Evolutionary conservation across 208 protist species (phyloP).

Genomic region (Leishmania guyanensis): DNA sequence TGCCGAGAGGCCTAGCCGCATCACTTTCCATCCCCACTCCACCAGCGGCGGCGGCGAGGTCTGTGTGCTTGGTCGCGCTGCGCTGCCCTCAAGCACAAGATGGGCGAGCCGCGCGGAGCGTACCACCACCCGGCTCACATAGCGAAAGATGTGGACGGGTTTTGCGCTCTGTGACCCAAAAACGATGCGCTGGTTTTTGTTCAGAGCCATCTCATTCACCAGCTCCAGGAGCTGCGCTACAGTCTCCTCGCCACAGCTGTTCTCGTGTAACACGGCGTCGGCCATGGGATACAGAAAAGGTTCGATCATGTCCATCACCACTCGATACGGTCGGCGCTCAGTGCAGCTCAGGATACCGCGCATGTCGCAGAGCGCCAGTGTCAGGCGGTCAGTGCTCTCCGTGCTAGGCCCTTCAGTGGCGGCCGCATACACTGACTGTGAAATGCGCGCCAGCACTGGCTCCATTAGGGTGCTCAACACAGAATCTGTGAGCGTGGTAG

Average conservation of each 20-base stretch:
- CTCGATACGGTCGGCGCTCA: conserved; percentile 33
- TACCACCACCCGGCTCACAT: conserved; percentile 25
- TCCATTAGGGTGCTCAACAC: conserved; percentile 22
- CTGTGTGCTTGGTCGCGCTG: neutral
- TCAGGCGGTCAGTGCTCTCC: conserved; percentile 4
- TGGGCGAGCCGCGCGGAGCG: conserved; percentile 14
- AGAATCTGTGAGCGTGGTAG: conserved; percentile 20
- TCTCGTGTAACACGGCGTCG: conserved; percentile 23
- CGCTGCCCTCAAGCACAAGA: conserved; percentile 4
- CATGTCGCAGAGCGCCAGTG: conserved; percentile 37
- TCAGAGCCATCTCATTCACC: conserved; percentile 39
- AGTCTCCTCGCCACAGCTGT: conserved; percentile 9
- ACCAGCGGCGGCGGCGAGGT: conserved; percentile 13
- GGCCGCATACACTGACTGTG: conserved; percentile 1
- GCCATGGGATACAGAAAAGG: conserved; percentile 27
- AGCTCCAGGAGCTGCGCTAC: conserved; percentile 36
- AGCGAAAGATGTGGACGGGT: conserved; percentile 34
- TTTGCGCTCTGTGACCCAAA: conserved; percentile 32
- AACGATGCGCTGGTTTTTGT: conserved; percentile 46
- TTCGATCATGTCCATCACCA: conserved; percentile 40
- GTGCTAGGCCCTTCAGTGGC: neutral
- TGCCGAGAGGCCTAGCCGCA: conserved; percentile 39
- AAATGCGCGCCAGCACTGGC: conserved; percentile 22
- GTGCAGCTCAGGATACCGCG: conserved; percentile 44
- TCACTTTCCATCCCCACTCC: conserved; percentile 61